These are phyloP conservation scores for Trichosanthes cucumerina DNA, from an alignment of 306 rosid genomes.

Conservation along the genomic window DNA sequence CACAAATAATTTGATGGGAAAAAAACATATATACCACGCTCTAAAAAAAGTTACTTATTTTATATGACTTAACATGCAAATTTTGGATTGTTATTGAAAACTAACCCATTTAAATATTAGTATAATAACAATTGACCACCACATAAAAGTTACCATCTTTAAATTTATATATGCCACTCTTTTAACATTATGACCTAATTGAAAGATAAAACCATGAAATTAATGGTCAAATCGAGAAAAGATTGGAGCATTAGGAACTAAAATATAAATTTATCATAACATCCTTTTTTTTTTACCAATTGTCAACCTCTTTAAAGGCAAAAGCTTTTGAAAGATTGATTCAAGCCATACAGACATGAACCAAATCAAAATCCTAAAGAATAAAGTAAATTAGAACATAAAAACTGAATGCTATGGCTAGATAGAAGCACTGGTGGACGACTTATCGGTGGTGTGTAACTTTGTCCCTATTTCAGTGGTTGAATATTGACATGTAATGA, in stretches of 20 bases:
- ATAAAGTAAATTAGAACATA: not conserved
- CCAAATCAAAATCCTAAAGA: not conserved
- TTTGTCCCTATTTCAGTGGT: not conserved
- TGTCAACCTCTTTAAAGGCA: not conserved
- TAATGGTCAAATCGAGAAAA: not conserved
- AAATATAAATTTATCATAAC: not conserved
- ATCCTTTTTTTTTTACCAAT: too few relatives aligned
- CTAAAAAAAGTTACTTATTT: too few relatives aligned
- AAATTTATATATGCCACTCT: too few relatives aligned
- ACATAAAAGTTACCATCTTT: too few relatives aligned
- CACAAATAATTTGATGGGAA: too few relatives aligned
- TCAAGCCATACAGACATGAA: not conserved
- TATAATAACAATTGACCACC: too few relatives aligned
- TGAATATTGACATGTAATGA: not conserved
- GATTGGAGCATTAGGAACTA: not conserved
- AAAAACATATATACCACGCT: too few relatives aligned
- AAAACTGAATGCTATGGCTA: not conserved
- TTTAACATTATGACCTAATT: too few relatives aligned
- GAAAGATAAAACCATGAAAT: too few relatives aligned
- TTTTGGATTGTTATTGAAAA: too few relatives aligned
- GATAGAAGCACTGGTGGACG: not conserved
- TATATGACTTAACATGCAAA: too few relatives aligned
- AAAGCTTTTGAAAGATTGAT: not conserved
- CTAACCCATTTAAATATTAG: too few relatives aligned
- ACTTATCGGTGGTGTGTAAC: not conserved